Evolutionary conservation across 1,139 yeast species (phyloP).

Genomic region (Geotrichum siamense): DNA sequence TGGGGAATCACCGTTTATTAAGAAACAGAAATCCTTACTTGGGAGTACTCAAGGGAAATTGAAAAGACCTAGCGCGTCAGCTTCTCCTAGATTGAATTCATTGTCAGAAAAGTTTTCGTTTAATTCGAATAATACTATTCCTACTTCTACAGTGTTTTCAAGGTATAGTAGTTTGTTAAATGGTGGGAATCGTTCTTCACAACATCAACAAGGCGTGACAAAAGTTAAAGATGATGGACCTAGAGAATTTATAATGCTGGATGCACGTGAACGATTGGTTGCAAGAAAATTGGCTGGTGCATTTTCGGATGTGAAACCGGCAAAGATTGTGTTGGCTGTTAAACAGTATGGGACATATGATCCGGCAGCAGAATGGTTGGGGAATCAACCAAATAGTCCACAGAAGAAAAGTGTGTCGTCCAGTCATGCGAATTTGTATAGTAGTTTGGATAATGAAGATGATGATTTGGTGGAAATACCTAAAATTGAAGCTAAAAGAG

Average conservation of each 20-base stretch:
- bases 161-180: slow-evolving; percentile 19
- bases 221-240: slow-evolving; percentile 5
- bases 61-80: slow-evolving; percentile 15
- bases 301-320: slow-evolving; percentile 29
- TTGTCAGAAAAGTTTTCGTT: slow-evolving; percentile 24
- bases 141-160: slow-evolving; percentile 23
- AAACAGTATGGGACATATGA: slow-evolving; percentile 33
- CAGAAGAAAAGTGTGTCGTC: not conserved
- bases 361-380: slow-evolving; percentile 34
- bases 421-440: slow-evolving; percentile 6
- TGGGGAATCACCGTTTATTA: too few species aligned
- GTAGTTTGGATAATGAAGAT: slow-evolving; percentile 8
- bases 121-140: slow-evolving; percentile 9
- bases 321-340: slow-evolving; percentile 31
- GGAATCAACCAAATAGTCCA: slow-evolving; percentile 19
- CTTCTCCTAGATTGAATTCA: slow-evolving; percentile 21
- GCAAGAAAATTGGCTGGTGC: slow-evolving; percentile 25
- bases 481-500: slow-evolving; percentile 27
- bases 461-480: slow-evolving; percentile 7
- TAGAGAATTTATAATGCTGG: slow-evolving; percentile 7
- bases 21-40: too few species aligned
- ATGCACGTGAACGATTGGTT: slow-evolving; percentile 19
- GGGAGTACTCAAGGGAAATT: slow-evolving; percentile 8
- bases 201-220: slow-evolving; percentile 1
- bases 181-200: not conserved